A percentile compares a stretch with the other conserved stretches of the same genome.
Conservation (phyloP, 768 basidiomycete species). For the Chlorophyllum brunneum region DNA sequence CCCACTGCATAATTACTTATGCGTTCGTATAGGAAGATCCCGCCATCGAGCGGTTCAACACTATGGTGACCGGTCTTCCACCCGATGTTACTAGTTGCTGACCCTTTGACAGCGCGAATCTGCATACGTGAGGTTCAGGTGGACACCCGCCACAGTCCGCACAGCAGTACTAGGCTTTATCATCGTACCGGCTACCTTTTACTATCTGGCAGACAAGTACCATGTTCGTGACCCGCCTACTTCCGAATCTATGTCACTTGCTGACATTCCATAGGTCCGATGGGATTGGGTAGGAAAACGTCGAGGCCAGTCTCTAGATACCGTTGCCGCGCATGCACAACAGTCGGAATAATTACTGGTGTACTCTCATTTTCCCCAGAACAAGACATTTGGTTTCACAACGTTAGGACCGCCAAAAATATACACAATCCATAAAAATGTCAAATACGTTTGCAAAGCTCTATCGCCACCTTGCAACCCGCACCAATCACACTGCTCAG, state of each 20-base stretch:
- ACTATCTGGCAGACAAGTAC: constrained; percentile 42
- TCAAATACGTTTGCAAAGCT: constrained; percentile 80
- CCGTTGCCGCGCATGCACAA: constrained; percentile 15
- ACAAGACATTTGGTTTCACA: too few relatives aligned
- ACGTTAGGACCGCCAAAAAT: too few relatives aligned
- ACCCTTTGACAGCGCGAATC: constrained; percentile 61
- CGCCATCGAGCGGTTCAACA: constrained; percentile 55
- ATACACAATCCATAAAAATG: too few relatives aligned
- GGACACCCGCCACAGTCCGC: constrained; percentile 66
- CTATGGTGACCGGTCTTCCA: constrained; percentile 39
- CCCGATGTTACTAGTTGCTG: constrained; percentile 10
- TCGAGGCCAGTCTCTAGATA: constrained; percentile 30
- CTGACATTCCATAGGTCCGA: constrained; percentile 34
- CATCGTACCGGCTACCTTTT: constrained; percentile 57
- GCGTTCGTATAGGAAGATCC: constrained; percentile 39
- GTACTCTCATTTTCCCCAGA: too few relatives aligned
- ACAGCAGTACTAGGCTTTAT: constrained; percentile 60
- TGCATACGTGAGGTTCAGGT: constrained; percentile 80
- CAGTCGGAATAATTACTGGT: constrained; percentile 11
- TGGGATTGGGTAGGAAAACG: constrained; percentile 51
- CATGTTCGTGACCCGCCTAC: constrained; percentile 28
- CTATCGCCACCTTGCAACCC: constrained; percentile 89
- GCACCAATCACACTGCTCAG: constrained; percentile 80
- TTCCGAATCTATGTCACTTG: constrained; percentile 3
- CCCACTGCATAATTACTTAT: background rate